Percentiles rank a stretch among this genome's conserved stretches.
These are phyloP conservation scores for Zelopaecilomyces penicillatus DNA, from an alignment of 2,329 filamentous ascomycete species.

Conservation along the genomic window DNA sequence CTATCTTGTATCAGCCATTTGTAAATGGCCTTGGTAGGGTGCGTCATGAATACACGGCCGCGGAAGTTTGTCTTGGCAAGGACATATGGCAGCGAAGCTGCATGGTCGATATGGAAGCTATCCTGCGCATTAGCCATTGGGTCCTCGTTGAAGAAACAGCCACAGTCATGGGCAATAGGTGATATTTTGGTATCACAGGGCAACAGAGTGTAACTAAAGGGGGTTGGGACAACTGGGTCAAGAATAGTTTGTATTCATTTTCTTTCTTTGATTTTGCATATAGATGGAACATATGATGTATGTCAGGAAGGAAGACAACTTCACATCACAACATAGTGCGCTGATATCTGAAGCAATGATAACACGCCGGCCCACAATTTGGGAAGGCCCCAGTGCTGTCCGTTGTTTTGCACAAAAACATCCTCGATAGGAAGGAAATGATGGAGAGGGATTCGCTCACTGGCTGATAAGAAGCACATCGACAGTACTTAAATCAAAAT, in stretches of 20 bases:
- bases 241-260: conserved; percentile 30
- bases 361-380: too few relatives aligned
- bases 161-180: conserved; percentile 8
- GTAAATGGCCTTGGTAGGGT: conserved; percentile 98
- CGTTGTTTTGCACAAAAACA: too few relatives aligned
- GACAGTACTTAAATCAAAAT: conserved; percentile 95
- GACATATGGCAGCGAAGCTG: conserved; percentile 96
- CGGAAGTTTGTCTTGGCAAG: conserved; percentile 97
- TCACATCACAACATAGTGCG: too few relatives aligned
- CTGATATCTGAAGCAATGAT: too few relatives aligned
- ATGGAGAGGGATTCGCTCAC: conserved; percentile 52
- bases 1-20: conserved; percentile 99
- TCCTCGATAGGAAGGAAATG: background rate
- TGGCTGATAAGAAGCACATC: conserved; percentile 97
- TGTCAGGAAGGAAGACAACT: too few relatives aligned
- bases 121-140: conserved; percentile 16
- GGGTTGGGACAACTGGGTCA: conserved; percentile 12
- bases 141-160: background rate
- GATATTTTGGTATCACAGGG: background rate
- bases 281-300: too few relatives aligned
- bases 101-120: conserved; percentile 97
- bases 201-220: conserved; percentile 7
- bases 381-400: too few relatives aligned
- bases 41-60: conserved; percentile 96
- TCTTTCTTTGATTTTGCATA: too few relatives aligned